A percentile compares a stretch with the other conserved stretches of the same genome.
These are phyloP conservation scores for Tricholomella constricta DNA, from an alignment of 768 basidiomycete species.

Conservation along the genomic window DNA sequence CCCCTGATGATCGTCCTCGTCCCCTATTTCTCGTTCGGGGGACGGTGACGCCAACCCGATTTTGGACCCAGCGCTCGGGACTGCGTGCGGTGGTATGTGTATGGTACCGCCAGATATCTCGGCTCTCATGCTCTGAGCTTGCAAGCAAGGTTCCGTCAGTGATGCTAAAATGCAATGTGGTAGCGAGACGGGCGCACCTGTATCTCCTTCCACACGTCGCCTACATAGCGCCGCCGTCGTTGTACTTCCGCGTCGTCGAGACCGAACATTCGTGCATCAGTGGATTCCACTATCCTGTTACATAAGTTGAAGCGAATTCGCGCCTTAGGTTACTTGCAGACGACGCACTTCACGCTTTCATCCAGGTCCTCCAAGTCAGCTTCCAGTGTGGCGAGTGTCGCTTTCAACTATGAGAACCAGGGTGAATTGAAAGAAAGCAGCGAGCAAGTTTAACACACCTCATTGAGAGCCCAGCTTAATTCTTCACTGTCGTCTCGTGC, in stretches of 20 bases:
- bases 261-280: constrained; percentile 82
- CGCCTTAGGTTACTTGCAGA: not conserved
- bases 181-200: constrained; percentile 54
- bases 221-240: constrained; percentile 75
- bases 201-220: constrained; percentile 72
- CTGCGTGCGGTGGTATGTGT: constrained; percentile 19
- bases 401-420: constrained; percentile 56
- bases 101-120: constrained; percentile 45
- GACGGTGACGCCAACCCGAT: constrained; percentile 37
- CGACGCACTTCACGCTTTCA: constrained; percentile 80
- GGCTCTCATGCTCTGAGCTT: constrained; percentile 75
- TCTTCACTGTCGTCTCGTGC: constrained; percentile 78
- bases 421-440: not conserved
- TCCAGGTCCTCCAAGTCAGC: constrained; percentile 93
- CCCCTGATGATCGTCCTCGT: constrained; percentile 63
- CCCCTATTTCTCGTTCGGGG: constrained; percentile 29
- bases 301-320: constrained; percentile 7
- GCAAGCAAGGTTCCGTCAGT: constrained; percentile 32
- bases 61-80: constrained; percentile 25
- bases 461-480: constrained; percentile 75
- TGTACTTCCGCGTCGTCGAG: constrained; percentile 78
- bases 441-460: constrained; percentile 45
- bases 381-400: constrained; percentile 75
- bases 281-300: constrained; percentile 80
- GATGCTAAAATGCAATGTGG: not conserved